Evolutionary conservation across 352 stramenopile species (phyloP), one percentile per base, ranked within the genome.

Genomic region (Globisporangium cederbergense): DNA sequence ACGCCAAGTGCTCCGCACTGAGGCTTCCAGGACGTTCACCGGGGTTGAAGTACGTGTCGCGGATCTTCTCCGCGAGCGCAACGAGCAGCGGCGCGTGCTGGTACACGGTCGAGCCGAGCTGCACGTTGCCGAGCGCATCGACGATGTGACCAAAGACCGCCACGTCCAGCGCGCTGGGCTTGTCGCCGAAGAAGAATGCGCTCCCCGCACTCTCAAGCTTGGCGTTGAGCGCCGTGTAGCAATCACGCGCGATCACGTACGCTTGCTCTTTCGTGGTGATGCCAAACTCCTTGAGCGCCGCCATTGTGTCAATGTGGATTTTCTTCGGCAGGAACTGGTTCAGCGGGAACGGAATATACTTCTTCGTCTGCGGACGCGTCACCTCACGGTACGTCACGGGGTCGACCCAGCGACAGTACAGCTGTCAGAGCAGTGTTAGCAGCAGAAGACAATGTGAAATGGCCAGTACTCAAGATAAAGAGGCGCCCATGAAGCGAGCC

Each of bases 351-450:
- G 87, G 85, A 42, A 96, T 82, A 43, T 87, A 74, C 59, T 84
- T 85, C 73, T 91, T 91, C 64, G 93, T 78, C 54, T 90, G 80
- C 58, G 81, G 82, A 0, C 85, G 85, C 65, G 87, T 96, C 58
- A 96, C 79, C 62, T 96, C 87, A 8, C 79, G 83, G 69, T 94
- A 96, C 56, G 83, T 93, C 64, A 89, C 75, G 8, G 83, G 75
- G 61, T 96, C 85, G 53, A 94, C 87, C 87, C 87, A 96, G 42
- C 82, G 85, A 62, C 85, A 93, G 66, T 89, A 96, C 20, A 85
- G 56, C 78, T 87, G 14, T 6, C 22, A 34, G 3, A 28, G n/a
- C 11, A 54, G 8, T 47, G 30, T 38, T 1, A 28, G 18, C 9
- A 32, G 36, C 6, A 47, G 11, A 42, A 32, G 1, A 25, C 34